A percentile compares a stretch with the other conserved stretches of the same genome.
Conservation (phyloP, 495 filamentous ascomycete species). For the Penicillium argentinense region DNA sequence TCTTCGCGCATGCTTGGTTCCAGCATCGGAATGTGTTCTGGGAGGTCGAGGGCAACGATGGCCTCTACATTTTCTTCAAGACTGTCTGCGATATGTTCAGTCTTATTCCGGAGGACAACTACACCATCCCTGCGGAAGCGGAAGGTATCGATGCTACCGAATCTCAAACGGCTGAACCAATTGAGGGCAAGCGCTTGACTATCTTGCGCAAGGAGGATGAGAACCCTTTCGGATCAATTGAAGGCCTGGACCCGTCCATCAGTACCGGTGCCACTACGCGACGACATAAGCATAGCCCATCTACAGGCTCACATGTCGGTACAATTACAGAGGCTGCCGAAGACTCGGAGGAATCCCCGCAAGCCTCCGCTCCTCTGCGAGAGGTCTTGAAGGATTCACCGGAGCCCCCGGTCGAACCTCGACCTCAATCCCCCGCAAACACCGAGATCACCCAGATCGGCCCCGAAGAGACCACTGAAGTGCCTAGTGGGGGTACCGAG, state of each 20-base stretch:
- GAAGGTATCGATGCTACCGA: constrained; percentile 67
- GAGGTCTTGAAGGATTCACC: constrained; percentile 17
- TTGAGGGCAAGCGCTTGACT: constrained; percentile 47
- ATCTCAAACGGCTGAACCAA: constrained; percentile 31
- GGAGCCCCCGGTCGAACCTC: no score
- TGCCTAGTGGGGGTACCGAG: background rate
- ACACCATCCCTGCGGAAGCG: constrained; percentile 90
- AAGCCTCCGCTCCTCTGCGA: constrained; percentile 10
- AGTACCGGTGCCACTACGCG: constrained; percentile 65
- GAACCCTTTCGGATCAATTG: constrained; percentile 19
- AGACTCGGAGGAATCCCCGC: constrained; percentile 48
- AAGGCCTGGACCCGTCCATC: constrained; percentile 41
- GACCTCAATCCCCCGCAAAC: constrained; percentile 11
- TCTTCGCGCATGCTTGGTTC: constrained; percentile 99
- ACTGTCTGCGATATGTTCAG: constrained; percentile 89
- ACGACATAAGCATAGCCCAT: constrained; percentile 71
- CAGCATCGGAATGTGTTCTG: constrained; percentile 95
- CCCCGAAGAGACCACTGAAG: constrained; percentile 1
- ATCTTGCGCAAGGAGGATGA: constrained; percentile 39
- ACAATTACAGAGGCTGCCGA: constrained; percentile 73
- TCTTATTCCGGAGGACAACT: constrained; percentile 88
- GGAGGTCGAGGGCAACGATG: constrained; percentile 84
- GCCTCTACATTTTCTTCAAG: constrained; percentile 94
- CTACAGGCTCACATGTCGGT: constrained; percentile 69
- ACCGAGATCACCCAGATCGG: background rate